Evolutionary conservation across 2,329 filamentous ascomycete genomes (phyloP), one percentile per base, ranked within the genome.

Genomic region (Nemania abortiva): DNA sequence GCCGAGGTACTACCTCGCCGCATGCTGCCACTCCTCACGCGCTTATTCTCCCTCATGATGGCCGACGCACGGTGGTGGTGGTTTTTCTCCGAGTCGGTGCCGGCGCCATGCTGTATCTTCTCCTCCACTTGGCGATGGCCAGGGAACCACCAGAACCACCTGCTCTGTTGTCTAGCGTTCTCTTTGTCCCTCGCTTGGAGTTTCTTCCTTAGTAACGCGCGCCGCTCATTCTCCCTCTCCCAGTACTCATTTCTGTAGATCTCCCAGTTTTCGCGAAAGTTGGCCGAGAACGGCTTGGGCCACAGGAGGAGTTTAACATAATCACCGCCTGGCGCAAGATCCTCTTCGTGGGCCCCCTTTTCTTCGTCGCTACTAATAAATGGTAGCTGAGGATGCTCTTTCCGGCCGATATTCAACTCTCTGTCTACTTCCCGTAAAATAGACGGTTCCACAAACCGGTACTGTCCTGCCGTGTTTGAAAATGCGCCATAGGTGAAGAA

Each of bases 211-310:
- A 98, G 84, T 66, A 92, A 83, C 2, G 91, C 88, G 13, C 96
- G 90, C 1, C 95, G 90, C 79, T 97, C 94, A 77, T 99, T 99
- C 80, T 99, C 96, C 70, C 91, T 91, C 75, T 98, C 95, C 96
- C 96, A 99, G 81, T 98, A 99, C 69, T 98, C 95, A 39, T 91
- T 90, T 62, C 96, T 88, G 81, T 97, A 99, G 18, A 95, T 86
- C 77, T 99, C 96, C 96, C 96, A 99, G 73, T 97, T 97, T 79
- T 98, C 95, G 22, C 96, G 88, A 77, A 99, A 99, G 55, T 93
- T 94, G 0, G 96, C 91, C 6, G 93, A 97, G 77, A 99, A 99
- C 0, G 95, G 94, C 79, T 99, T 99, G 0, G 96, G 94, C 11
- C 98, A 87, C 7, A 99, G 85, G 20, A 98, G 84, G 0, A 99